These are phyloP conservation scores for Acacia confusa DNA, from an alignment of 306 rosid species.

Conservation along the genomic window DNA sequence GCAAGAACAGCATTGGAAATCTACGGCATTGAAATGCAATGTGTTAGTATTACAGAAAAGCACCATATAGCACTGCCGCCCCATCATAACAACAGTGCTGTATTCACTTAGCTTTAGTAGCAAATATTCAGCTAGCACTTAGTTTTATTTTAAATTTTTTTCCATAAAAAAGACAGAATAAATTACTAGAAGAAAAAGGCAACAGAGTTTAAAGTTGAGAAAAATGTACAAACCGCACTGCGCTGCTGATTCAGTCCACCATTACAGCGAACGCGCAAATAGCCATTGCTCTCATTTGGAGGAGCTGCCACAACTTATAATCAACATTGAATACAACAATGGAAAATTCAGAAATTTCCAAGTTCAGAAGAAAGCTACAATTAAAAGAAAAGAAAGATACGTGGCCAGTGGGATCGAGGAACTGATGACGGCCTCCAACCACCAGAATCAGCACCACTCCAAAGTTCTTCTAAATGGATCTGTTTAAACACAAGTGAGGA, in stretches of 20 bases:
- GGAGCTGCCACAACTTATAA: background rate
- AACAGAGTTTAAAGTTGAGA: background rate
- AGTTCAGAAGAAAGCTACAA: background rate
- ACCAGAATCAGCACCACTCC: background rate
- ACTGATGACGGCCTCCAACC: slow-evolving; percentile 1
- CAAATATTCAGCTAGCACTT: background rate
- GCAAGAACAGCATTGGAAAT: slow-evolving; percentile 9
- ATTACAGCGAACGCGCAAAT: slow-evolving; percentile 1
- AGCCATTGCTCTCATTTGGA: slow-evolving; percentile 5
- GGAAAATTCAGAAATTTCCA: background rate
- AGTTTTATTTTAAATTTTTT: background rate
- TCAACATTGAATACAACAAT: background rate
- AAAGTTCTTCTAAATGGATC: background rate
- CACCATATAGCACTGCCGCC: background rate
- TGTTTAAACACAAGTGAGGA: background rate
- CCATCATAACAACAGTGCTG: background rate
- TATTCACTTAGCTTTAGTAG: background rate
- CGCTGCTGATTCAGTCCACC: slow-evolving; percentile 5
- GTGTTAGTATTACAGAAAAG: background rate
- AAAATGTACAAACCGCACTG: background rate
- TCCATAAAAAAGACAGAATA: background rate
- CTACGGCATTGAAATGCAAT: background rate
- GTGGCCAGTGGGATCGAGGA: background rate
- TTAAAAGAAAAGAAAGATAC: background rate
- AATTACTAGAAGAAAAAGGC: background rate